Evolutionary conservation across 2,329 filamentous ascomycete genomes (phyloP), one percentile per base, ranked within the genome.

Genomic region (Xylariaceae sp.): DNA sequence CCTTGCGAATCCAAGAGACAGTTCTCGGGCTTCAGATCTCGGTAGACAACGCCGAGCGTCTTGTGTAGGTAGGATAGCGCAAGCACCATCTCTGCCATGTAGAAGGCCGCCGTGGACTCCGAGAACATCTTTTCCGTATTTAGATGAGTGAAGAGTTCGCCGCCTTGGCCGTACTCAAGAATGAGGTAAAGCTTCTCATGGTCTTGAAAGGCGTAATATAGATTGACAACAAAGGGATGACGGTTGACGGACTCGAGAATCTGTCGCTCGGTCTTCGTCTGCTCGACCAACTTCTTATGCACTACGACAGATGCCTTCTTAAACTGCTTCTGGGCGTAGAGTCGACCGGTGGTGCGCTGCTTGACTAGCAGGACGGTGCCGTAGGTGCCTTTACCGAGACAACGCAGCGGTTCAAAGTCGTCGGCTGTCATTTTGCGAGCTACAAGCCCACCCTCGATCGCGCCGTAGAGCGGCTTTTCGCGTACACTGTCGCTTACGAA

Each of bases 281-380:
- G 93, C 70, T 97, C 91, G 40, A 98, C 82, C 23, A 97, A 79
- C 65, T 91, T 90, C 76, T 95, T 96, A 69, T 96, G 91, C 32
- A 98, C 88, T 1, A 91, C 89, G 42, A 98, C 74, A 7, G 90
- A 95, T 1, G 94, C 93, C 70, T 98, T 98, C 66, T 92, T 93
- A 70, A 98, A 93, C 68, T 97, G 92, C 73, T 98, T 98, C 72
- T 98, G 94, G 1, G 93, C 94, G 62, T 91, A 98, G 5, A 98
- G 79, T 35, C 88, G 84, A 34, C 93, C 93, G 2, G 91, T 96
- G 22, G 81, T 72, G 40, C 82, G 82, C 70, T 98, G 92, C 69
- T 91, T 93, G 50, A 98, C 94, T 22, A 98, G 77, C 37, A 95
- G 73, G 10, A 98, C 94, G 1, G 92, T 98, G 27, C 93, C 93